phyloP scores from a whole-genome alignment of 2,329 filamentous ascomycete species.

The Chaetomium strumarium region DNA sequence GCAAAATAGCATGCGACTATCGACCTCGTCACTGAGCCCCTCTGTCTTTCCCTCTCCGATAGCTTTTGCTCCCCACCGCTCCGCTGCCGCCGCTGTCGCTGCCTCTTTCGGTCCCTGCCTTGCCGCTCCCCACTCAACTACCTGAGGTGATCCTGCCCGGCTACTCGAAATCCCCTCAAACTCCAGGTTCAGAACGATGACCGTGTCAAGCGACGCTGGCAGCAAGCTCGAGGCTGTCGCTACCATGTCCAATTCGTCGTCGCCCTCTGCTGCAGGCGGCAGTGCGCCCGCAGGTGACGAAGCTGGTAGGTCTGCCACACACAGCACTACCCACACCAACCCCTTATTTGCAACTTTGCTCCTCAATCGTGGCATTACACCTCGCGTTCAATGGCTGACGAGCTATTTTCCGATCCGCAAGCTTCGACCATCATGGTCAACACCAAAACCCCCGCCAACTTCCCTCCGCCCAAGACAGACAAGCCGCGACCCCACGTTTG shows the following conservation, averaged over 20 bases:
- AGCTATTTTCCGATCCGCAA: background rate
- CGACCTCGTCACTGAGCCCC: slow-evolving; percentile 19
- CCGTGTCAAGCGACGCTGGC: slow-evolving; percentile 22
- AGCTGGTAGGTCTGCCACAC: slow-evolving; percentile 24
- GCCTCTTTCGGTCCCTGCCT: slow-evolving; percentile 14
- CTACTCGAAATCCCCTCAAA: slow-evolving; percentile 1
- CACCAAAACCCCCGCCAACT: slow-evolving; percentile 39
- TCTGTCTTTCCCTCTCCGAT: slow-evolving; percentile 20
- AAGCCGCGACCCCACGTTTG: slow-evolving; percentile 95
- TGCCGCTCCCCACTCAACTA: slow-evolving; percentile 12
- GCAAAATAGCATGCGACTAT: slow-evolving; percentile 23
- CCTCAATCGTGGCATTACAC: background rate
- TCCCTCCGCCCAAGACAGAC: slow-evolving; percentile 88
- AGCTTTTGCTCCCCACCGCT: slow-evolving; percentile 11
- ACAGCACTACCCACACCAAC: background rate
- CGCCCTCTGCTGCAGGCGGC: slow-evolving; percentile 20
- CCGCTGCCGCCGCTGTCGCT: background rate
- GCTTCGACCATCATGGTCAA: slow-evolving; percentile 49
- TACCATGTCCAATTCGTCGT: slow-evolving; percentile 27
- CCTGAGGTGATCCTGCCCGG: slow-evolving; percentile 2
- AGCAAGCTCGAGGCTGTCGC: slow-evolving; percentile 23
- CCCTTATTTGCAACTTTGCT: background rate
- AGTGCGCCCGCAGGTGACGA: slow-evolving; percentile 25
- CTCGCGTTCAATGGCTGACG: slow-evolving; percentile 2
- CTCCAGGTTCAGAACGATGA: slow-evolving; percentile 21